Conservation (phyloP, 306 rosid genomes). For the Prunus kanzakura region DNA sequence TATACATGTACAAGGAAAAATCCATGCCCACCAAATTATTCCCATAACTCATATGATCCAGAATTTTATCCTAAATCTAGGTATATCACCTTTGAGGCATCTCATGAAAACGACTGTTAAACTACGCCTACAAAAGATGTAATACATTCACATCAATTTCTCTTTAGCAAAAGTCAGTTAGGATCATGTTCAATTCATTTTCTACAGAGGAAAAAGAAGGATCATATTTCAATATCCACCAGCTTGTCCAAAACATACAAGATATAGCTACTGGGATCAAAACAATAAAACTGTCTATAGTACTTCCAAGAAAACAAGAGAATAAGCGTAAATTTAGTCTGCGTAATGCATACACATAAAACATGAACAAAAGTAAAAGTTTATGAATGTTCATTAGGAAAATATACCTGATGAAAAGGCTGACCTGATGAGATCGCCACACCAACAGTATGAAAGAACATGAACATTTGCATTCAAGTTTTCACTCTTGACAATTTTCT, state of each 20-base stretch:
- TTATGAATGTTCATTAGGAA: slow-evolving; percentile 1
- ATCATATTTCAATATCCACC: neutral
- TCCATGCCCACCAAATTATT: neutral
- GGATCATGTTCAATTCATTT: neutral
- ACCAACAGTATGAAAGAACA: slow-evolving; percentile 98
- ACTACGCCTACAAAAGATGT: neutral
- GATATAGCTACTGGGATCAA: neutral
- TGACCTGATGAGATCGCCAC: slow-evolving; percentile 90
- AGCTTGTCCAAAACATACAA: neutral
- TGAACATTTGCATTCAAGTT: slow-evolving; percentile 68
- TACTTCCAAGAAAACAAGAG: neutral
- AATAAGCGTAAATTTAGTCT: neutral
- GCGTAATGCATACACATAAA: neutral
- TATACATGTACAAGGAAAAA: neutral
- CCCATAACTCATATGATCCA: neutral
- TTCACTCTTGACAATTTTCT: slow-evolving; percentile 52
- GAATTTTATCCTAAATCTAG: neutral
- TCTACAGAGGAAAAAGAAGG: neutral
- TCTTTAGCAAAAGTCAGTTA: neutral
- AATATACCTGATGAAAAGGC: slow-evolving; percentile 79
- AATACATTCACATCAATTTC: neutral
- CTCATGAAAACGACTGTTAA: neutral
- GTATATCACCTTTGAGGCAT: neutral
- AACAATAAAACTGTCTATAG: neutral
- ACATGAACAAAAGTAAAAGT: neutral